These are phyloP conservation scores for Pleodorina starrii DNA, from an alignment of 139 green algal genomes.

Conservation along the genomic window DNA sequence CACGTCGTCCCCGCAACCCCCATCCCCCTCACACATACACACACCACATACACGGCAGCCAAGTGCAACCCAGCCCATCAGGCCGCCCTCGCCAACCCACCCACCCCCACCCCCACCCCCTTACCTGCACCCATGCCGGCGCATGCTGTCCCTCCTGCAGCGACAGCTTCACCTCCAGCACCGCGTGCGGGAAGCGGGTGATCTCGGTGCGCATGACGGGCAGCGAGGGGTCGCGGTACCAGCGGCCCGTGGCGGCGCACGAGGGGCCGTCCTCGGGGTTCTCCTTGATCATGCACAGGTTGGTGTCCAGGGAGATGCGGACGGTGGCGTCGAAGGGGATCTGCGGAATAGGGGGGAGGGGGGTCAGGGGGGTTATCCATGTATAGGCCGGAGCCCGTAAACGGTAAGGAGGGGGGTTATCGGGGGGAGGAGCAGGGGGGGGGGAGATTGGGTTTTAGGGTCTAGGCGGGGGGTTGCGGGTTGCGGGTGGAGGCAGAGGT, in stretches of 20 bases:
- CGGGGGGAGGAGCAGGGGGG: too few relatives aligned
- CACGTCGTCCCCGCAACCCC: too few relatives aligned
- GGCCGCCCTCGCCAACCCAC: background rate
- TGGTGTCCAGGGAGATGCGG: constrained; percentile 94
- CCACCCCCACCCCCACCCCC: background rate
- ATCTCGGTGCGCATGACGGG: constrained; percentile 82
- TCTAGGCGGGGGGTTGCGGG: too few relatives aligned
- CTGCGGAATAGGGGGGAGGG: too few relatives aligned
- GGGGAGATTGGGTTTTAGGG: too few relatives aligned
- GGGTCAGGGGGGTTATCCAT: too few relatives aligned
- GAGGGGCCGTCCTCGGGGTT: constrained; percentile 89
- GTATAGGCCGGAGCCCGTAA: too few relatives aligned
- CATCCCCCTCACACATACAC: too few relatives aligned
- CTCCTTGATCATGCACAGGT: constrained; percentile 96
- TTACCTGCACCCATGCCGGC: constrained; percentile 88
- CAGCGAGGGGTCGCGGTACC: constrained; percentile 83
- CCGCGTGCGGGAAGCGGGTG: constrained; percentile 94
- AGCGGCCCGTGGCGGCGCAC: constrained; percentile 70
- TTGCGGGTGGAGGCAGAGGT: too few relatives aligned
- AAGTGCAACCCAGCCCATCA: too few relatives aligned
- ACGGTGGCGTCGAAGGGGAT: constrained; percentile 95
- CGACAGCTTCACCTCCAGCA: constrained; percentile 97
- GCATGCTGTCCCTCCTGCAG: constrained; percentile 86
- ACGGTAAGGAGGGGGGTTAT: too few relatives aligned
- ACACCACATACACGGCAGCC: too few relatives aligned